Conservation (phyloP, 257 asterid genomes). For the Scutellaria barbata region DNA sequence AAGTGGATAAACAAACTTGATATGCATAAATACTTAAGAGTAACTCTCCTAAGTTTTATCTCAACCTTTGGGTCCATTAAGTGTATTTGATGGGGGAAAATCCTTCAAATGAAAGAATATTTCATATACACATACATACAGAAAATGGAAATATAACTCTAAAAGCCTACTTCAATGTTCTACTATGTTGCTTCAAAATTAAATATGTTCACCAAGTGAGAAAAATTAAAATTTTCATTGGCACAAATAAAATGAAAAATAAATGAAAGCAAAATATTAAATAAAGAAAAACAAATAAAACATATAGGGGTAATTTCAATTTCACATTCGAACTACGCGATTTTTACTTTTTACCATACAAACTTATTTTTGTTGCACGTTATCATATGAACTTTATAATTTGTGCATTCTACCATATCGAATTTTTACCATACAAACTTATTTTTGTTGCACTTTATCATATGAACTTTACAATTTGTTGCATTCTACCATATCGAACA, state of each 20-base stretch:
- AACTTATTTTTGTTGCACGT: too few relatives aligned
- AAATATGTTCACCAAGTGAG: not conserved
- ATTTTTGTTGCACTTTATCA: too few relatives aligned
- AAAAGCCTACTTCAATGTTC: not conserved
- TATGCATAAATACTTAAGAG: not conserved
- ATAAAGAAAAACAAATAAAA: not conserved
- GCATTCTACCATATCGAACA: too few relatives aligned
- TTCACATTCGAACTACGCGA: not conserved
- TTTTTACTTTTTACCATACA: too few relatives aligned
- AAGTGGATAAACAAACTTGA: not conserved
- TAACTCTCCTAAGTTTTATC: not conserved
- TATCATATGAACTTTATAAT: too few relatives aligned
- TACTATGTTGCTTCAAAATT: not conserved
- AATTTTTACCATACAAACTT: too few relatives aligned
- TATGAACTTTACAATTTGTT: too few relatives aligned
- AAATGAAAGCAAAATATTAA: not conserved
- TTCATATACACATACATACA: not conserved
- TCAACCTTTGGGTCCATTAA: not conserved
- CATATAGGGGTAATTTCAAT: not conserved
- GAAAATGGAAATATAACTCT: not conserved
- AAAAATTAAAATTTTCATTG: not conserved
- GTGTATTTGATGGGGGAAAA: not conserved
- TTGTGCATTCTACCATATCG: too few relatives aligned
- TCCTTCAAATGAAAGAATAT: not conserved
- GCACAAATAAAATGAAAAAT: not conserved